Base-by-base conservation (phyloP, 2,329 filamentous ascomycete genomes). In the Arthrobotrys megalospora region DNA sequence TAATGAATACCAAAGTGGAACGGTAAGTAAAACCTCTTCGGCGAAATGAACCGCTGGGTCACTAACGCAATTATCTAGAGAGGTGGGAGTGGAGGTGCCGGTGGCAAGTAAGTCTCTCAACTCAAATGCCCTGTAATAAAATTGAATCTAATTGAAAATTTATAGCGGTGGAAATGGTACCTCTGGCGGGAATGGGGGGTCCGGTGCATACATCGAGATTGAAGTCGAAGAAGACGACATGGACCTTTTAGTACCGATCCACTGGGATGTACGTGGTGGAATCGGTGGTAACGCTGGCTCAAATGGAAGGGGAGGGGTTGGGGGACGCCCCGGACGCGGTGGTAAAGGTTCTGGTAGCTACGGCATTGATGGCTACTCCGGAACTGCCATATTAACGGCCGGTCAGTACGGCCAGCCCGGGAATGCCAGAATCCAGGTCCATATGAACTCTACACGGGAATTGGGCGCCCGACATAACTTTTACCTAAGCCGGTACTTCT, bases 141-240 rank as follows among this genome's bases (percentile, higher is more conserved):
- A 1, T 36, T n/a, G 6, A 12, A 48, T 19, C 24, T n/a, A 11
- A 36, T 12, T 5, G 24, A 36, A 55, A 21, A 16, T 14, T 16
- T 28, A 36, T 12, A 70, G 66, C 12, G 66, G 66, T 4, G 66
- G 66, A 2, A 70, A 70, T 19, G 66, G 66, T 38, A 70, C 66
- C 7, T 70, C 66, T 5, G 66, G 66, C 2, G 66, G 52, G 1
- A 70, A 62, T 16, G 66, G 52, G 10, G 66, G 66, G 5, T 62
- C 43, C n/a, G 66, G 66, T 10, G 66, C 52, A 24, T 70, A 70
- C 62, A 19, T 70, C 14, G 66, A 70, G 41, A 70, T 70, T 6
- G 66, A 70, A 62, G 66, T 70, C 14, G 66, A 70, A 19, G 66
- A 70, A 38, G 55, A 70, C 11, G 66, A 70, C n/a, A 70, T n/a